Evolutionary conservation across 2,329 filamentous ascomycete species (phyloP), one percentile per base, ranked within the genome.

Genomic region (Chaetomiaceae sp.): DNA sequence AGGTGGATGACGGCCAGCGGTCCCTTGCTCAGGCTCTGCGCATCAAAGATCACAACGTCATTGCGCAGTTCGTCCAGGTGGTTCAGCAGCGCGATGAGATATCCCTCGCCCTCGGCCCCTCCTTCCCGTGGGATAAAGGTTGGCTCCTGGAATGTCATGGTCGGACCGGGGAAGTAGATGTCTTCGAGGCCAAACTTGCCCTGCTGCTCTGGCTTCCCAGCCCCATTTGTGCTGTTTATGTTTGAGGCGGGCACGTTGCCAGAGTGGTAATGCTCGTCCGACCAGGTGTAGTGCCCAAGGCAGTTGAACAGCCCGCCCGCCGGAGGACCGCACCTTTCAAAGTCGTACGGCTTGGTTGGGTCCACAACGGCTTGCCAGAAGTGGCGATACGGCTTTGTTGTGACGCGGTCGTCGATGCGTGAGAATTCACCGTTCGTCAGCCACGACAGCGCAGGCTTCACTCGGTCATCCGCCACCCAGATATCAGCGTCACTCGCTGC

Each of bases 61-160:
- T 73, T 73, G 43, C 71, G 63, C 27, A 72, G 58, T 43, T 69
- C 65, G 55, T 76, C 74, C 4, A 76, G 66, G 47, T 70, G 67
- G 55, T 75, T 74, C 35, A 73, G 62, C 44, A 74, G 65, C 17
- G 72, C 72, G 30, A 77, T 69, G 56, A 70, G 66, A 55, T 76
- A 78, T 1, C 76, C 76, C 46, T 79, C 74, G 0, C 74, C 76
- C 56, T 79, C 75, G 1, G 50, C 63, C 0, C 64, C 68, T 17
- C 67, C 65, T 0, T 61, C 60, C 27, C 66, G 65, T 0, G 77
- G 76, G 12, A 79, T 72, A 50, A 80, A 80, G 0, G 74, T 70
- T 0, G 77, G 76, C 54, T 80, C 77, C 59, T 79, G 76, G 54
- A 78, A 74, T 0, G 73, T 74, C 21, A 67, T 68, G 1, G 68